Conservation (phyloP, 371 early-diverging fungal genomes). For the Chytridium lagenaria region DNA sequence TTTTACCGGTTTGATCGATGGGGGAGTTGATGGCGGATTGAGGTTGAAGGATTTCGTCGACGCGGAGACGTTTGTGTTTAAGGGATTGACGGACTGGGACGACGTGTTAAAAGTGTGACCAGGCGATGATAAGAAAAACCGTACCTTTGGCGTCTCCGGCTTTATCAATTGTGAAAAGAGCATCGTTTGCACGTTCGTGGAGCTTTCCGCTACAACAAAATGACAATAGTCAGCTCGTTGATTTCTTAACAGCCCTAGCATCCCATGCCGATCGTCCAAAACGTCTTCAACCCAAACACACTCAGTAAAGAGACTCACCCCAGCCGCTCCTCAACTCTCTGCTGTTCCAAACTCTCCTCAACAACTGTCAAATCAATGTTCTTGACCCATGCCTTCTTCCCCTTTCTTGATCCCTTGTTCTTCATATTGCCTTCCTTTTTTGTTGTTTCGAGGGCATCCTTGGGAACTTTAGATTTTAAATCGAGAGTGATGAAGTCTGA, state of each 20-base stretch:
- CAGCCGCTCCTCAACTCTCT: conserved; percentile 75
- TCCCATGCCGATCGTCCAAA: too few relatives aligned
- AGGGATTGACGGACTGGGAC: conserved; percentile 38
- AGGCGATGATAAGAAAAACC: neutral
- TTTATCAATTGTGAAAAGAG: conserved; percentile 79
- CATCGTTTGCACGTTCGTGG: conserved; percentile 54
- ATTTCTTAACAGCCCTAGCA: too few relatives aligned
- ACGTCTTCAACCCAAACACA: neutral
- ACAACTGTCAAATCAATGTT: conserved; percentile 85
- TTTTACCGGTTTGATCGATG: conserved; percentile 23
- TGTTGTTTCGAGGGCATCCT: neutral
- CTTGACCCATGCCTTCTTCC: conserved; percentile 92
- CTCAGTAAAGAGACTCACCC: conserved; percentile 55
- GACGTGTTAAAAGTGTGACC: neutral
- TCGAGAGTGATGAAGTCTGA: too few relatives aligned
- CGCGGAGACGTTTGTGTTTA: conserved; percentile 65
- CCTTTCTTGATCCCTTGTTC: conserved; percentile 63
- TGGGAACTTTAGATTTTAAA: too few relatives aligned
- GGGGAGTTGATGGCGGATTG: conserved; percentile 63
- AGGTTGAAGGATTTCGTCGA: conserved; percentile 78
- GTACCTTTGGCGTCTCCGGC: conserved; percentile 68
- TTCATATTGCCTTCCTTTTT: neutral
- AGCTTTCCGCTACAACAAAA: too few relatives aligned
- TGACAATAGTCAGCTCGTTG: too few relatives aligned
- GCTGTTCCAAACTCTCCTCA: conserved; percentile 77